phyloP scores from a whole-genome alignment of 2,329 filamentous ascomycete species.

The Penicillium sp. region DNA sequence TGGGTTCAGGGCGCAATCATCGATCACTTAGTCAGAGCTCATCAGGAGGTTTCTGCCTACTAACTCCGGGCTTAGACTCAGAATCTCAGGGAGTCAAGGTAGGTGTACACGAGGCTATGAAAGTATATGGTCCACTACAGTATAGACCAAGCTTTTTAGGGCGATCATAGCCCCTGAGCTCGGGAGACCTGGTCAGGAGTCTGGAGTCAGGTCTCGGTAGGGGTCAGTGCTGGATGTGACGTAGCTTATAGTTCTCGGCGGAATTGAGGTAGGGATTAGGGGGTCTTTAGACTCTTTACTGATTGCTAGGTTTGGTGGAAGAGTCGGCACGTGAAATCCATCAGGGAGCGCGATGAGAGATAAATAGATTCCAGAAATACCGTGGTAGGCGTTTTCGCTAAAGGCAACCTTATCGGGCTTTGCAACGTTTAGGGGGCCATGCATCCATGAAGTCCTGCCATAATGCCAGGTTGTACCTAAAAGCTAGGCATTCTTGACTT shows the following conservation, averaged over 20 bases:
- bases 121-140: not conserved
- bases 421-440: no score
- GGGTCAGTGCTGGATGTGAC: not conserved
- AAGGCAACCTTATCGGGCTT: no score
- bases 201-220: not conserved
- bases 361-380: no score
- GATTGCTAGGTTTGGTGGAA: no score
- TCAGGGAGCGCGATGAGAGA: no score
- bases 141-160: conserved; percentile 4
- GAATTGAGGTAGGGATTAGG: no score
- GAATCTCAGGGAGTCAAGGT: not conserved
- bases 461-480: no score
- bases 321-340: no score
- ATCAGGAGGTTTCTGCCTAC: not conserved
- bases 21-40: not conserved
- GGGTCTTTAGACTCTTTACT: no score
- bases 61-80: not conserved
- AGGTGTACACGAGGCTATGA: not conserved
- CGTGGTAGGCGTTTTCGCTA: no score
- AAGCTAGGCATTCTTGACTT: no score
- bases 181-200: not conserved
- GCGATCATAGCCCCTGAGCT: not conserved
- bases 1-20: not conserved
- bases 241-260: not conserved
- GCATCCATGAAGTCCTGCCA: no score